Base-by-base conservation (phyloP, 2,329 filamentous ascomycete species). In the Cercospora canescens region DNA sequence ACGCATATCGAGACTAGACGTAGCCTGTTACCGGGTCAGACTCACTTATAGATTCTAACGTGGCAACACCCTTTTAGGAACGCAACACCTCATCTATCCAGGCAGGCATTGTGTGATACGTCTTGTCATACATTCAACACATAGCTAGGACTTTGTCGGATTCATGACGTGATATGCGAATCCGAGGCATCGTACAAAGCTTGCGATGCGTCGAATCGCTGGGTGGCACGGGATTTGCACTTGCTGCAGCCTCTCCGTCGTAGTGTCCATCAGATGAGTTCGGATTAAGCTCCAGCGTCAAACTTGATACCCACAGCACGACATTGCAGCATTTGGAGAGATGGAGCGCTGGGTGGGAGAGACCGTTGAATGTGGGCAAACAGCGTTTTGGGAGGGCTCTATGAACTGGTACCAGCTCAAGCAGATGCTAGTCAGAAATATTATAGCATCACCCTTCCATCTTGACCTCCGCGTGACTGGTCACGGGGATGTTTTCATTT, bases 261-360 rank as follows among this genome's bases (percentile, higher is more conserved):
- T 12, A 14, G 9, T 39, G 3, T n/a, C 14, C 45, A 52, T 16
- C 6, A 24, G 12, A 12, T 24, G 11, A 30, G 16, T 16, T n/a
- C 2, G 45, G 11, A 50, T 26, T 16, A 14, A n/a, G 45, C 45
- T 52, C 45, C 26, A 30, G 24, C 45, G 45, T 16, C 45, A 30
- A 52, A 52, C 24, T 52, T 24, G 28, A 28, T 52, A 14, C 6
- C 6, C 16, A 52, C 28, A 52, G 45, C 24, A 28, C 45, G 2
- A 28, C 14, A n/a, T 34, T 60, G 14, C 35, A 60, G 39, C 45
- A 64, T 41, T 54, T 64, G 18, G 41, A 50, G 37, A 59, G 37
- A 34, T 64, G 56, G 62, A 64, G 37, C 9, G 45, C 57, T 39
- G 62, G 56, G 30, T 60, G 62, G 56, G n/a, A 60, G 12, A 37